phyloP scores from a whole-genome alignment of 202 grass and related monocot species.

The Carex sylvatica region DNA sequence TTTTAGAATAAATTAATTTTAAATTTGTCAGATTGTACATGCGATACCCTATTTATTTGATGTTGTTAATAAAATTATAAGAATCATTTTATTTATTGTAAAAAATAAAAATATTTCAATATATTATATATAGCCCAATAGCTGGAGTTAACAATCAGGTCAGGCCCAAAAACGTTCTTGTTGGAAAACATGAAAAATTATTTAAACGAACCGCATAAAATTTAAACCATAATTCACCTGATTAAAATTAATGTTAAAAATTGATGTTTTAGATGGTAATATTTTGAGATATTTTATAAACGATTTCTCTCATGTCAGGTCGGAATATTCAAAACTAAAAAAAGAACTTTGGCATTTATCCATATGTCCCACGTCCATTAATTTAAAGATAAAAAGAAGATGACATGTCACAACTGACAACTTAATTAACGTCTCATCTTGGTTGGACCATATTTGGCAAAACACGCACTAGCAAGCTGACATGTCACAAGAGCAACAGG shows the following conservation, averaged over 20 bases:
- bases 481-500: too few species aligned
- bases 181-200: too few species aligned
- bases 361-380: neutral
- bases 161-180: too few species aligned
- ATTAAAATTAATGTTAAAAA: neutral
- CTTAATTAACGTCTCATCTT: too few species aligned
- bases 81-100: too few species aligned
- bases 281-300: neutral
- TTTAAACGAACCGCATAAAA: too few species aligned
- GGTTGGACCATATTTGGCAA: too few species aligned
- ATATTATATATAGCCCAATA: neutral
- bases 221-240: too few species aligned
- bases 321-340: neutral
- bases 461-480: too few species aligned
- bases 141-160: too few species aligned
- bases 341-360: neutral
- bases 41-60: neutral
- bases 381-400: slow-evolving; percentile 1
- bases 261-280: neutral
- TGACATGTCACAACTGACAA: neutral
- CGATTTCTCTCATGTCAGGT: neutral
- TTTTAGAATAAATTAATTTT: neutral
- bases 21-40: neutral
- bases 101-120: neutral
- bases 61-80: neutral